Percentiles rank a stretch among this genome's conserved stretches.
These are phyloP conservation scores for Silene uniflora DNA, from an alignment of 148 eudicot species.

Conservation along the genomic window DNA sequence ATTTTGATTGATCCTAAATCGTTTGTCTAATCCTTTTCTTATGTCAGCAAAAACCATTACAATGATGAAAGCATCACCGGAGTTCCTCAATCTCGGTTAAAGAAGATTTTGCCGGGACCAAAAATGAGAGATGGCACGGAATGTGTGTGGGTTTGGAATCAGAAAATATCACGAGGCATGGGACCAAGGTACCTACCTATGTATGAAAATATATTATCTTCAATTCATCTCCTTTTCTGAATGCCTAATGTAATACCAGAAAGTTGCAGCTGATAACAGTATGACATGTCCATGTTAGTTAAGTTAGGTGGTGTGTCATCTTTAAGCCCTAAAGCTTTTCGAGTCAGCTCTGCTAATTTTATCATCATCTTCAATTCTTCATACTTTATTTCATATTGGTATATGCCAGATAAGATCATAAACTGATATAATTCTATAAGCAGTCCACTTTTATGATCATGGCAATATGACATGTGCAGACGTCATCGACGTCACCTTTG, in stretches of 20 bases:
- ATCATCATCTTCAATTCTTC: neutral
- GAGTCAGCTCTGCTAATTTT: conserved; percentile 5
- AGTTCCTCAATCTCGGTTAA: no score
- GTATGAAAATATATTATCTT: neutral
- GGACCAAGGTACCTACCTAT: neutral
- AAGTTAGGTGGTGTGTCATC: conserved; percentile 9
- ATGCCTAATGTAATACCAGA: neutral
- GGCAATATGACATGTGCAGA: neutral
- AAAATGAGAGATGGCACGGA: no score
- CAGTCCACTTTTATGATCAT: neutral
- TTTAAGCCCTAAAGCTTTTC: neutral
- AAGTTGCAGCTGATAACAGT: neutral
- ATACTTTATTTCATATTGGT: neutral
- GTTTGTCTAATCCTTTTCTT: neutral
- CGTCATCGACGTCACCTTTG: neutral
- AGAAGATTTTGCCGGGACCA: no score
- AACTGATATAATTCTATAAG: neutral
- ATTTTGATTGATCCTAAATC: neutral
- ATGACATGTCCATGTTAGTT: conserved; percentile 12
- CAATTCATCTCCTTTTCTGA: neutral
- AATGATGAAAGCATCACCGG: neutral
- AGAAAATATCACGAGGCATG: neutral
- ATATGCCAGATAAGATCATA: neutral
- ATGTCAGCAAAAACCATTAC: neutral
- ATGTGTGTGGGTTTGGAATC: no score